phyloP scores from a whole-genome alignment of 2,329 filamentous ascomycete species.

The Trichophaea hybrida region DNA sequence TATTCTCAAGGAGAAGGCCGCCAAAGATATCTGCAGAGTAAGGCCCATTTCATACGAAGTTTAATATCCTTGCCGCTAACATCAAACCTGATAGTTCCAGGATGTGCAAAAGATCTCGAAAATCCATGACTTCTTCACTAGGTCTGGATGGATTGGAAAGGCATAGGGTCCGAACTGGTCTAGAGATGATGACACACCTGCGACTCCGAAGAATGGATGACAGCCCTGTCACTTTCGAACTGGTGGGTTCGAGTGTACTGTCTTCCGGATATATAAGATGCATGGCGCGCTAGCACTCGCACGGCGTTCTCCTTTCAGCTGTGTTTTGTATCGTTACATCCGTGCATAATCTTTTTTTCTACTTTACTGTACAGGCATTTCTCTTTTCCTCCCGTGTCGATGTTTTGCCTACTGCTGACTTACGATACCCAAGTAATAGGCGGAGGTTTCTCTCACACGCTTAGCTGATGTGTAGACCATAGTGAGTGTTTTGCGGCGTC shows the following conservation, averaged over 20 bases:
- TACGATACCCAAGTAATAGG: background rate
- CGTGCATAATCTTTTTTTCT: no score
- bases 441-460: background rate
- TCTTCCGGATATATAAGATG: background rate
- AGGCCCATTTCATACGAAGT: constrained; percentile 12
- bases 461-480: background rate
- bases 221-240: background rate
- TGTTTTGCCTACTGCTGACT: background rate
- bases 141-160: constrained; percentile 82
- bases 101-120: constrained; percentile 73
- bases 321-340: background rate
- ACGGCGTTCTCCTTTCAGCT: background rate
- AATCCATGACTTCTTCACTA: constrained; percentile 90
- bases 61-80: background rate
- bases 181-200: background rate
- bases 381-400: background rate
- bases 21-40: constrained; percentile 63
- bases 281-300: background rate
- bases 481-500: background rate
- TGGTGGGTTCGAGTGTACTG: background rate
- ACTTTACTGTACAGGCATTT: background rate
- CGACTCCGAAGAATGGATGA: background rate
- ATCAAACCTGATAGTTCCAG: background rate
- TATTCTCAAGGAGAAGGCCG: constrained; percentile 82
- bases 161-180: constrained; percentile 36